phyloP scores from a whole-genome alignment of 2,329 filamentous ascomycete genomes.

The Apiospora malaysiana region DNA sequence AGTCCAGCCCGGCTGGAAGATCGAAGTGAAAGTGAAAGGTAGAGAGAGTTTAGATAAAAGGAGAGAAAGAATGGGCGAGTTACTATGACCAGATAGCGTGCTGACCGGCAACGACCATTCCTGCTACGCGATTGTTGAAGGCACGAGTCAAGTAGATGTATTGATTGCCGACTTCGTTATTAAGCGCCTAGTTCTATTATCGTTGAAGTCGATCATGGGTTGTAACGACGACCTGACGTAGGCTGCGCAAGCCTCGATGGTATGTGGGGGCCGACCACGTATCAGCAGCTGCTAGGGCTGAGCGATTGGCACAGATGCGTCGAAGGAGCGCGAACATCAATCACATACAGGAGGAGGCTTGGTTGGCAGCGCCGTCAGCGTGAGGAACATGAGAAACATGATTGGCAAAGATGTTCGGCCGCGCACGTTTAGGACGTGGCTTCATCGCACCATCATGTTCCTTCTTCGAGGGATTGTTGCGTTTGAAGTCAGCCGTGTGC shows the following conservation, averaged over 20 bases:
- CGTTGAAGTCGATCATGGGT: neutral
- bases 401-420: constrained; percentile 5
- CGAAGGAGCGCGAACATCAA: neutral
- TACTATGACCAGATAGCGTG: constrained; percentile 8
- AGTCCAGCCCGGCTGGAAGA: constrained; percentile 5
- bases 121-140: neutral
- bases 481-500: neutral
- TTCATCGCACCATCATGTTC: neutral
- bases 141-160: neutral
- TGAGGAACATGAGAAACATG: neutral
- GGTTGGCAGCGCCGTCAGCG: neutral
- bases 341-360: too few species aligned
- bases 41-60: neutral
- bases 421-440: neutral
- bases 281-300: constrained; percentile 5
- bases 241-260: constrained; percentile 1
- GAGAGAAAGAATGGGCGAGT: neutral
- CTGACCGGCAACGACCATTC: neutral
- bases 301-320: neutral
- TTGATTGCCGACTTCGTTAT: neutral
- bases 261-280: neutral
- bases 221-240: constrained; percentile 12
- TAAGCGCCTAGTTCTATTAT: neutral
- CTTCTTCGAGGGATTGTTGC: neutral
- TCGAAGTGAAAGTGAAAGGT: neutral